These are phyloP conservation scores for Cryphonectria carpinicola DNA, from an alignment of 2,329 filamentous ascomycete species.

Conservation along the genomic window DNA sequence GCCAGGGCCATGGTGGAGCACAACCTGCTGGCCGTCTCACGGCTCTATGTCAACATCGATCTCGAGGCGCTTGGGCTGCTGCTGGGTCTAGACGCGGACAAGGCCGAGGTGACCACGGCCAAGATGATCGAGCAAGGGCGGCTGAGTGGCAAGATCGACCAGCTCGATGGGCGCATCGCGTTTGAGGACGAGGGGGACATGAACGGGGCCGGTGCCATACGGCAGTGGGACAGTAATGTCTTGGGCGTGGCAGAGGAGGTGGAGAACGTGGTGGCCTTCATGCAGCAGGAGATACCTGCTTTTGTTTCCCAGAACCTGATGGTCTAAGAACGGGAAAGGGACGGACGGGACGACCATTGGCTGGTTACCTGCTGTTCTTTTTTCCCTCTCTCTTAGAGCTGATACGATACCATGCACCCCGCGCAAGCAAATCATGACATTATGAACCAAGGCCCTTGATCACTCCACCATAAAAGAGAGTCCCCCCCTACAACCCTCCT, in stretches of 20 bases:
- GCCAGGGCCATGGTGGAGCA: constrained; percentile 95
- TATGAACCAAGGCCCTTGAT: neutral
- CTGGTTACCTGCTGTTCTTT: neutral
- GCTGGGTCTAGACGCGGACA: constrained; percentile 76
- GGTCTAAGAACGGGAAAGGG: constrained; percentile 18
- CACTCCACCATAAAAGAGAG: neutral
- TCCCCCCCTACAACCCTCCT: neutral
- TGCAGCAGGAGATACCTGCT: constrained; percentile 80
- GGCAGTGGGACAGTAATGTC: constrained; percentile 88
- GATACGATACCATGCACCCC: constrained; percentile 8
- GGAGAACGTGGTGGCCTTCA: constrained; percentile 79
- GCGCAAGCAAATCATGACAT: constrained; percentile 5
- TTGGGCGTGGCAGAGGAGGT: constrained; percentile 86
- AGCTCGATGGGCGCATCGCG: constrained; percentile 85
- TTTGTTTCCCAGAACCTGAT: constrained; percentile 31
- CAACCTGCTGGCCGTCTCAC: constrained; percentile 85
- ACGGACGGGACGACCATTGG: neutral
- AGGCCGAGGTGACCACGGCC: constrained; percentile 89
- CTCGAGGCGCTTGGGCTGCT: constrained; percentile 76
- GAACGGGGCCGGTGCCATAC: constrained; percentile 70
- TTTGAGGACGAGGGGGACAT: constrained; percentile 76
- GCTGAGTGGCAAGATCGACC: constrained; percentile 86
- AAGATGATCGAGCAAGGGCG: constrained; percentile 96
- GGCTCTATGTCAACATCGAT: constrained; percentile 76
- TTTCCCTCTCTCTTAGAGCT: neutral